Base-by-base conservation (phyloP, 2,329 filamentous ascomycete genomes). In the Xenoacremonium recifei region DNA sequence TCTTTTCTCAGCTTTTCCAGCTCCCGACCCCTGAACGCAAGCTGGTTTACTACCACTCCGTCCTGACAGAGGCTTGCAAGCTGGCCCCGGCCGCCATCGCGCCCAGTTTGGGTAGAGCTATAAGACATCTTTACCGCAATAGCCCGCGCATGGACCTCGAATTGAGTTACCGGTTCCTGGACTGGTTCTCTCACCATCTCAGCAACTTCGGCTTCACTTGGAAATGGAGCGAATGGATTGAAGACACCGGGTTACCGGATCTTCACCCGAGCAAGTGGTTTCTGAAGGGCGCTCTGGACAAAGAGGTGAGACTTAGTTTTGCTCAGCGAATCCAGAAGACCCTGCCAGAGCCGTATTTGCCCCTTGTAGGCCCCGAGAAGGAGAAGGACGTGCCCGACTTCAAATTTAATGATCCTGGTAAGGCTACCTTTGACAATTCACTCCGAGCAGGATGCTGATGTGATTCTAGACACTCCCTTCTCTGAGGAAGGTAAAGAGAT, bases 121-220 rank as follows among this genome's bases (percentile, higher is more conserved):
- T 99, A 56, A 82, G 93, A 40, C 95, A 86, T 59, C 73, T 96
- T 48, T 99, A 96, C 71, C 82, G 87, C 49, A 90, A 86, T 62
- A 73, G 88, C 9, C 84, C 89, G 45, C 79, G 77, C 3, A 83
- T 97, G 73, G 93, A 99, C 60, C 73, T 96, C 35, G 91, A 97
- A 67, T 72, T 99, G 32, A 79, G 75, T 42, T 86, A 91, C 58
- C 82, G 93, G 19, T 97, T 97, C 68, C 75, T 96, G 61, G 92
- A 97, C 64, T 99, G 93, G 93, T 99, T 99, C 61, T 81, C 92
- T 15, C 93, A 99, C 64, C 93, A 99, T 70, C 71, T 99, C 53
- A 96, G 91, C 70, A 99, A 99, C 70, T 99, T 99, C 62, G 93
- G 95, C 39, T 99, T 97, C 64, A 93, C 93, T 9, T 99, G 93